Percentiles rank a stretch among this genome's conserved stretches.
phyloP scores from a whole-genome alignment of 768 basidiomycete genomes.

The Grammothele lineata region DNA sequence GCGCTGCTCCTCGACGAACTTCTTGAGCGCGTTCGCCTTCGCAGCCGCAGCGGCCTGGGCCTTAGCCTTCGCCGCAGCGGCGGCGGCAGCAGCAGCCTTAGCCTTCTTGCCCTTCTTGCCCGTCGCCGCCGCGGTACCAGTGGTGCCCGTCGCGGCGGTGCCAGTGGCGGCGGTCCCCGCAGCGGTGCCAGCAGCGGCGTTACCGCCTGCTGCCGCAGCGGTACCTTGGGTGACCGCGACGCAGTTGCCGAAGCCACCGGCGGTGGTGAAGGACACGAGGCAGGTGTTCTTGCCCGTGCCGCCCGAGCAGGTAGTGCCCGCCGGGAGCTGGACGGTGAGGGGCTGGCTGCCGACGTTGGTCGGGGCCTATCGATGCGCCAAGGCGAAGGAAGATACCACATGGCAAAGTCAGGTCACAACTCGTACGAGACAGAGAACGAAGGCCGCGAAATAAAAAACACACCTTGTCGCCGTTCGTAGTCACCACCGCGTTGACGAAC shows the following conservation, averaged over 20 bases:
- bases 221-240: slow-evolving; percentile 37
- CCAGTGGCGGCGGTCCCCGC: slow-evolving; percentile 4
- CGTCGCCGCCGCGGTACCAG: slow-evolving; percentile 6
- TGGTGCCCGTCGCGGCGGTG: background rate
- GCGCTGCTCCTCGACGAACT: slow-evolving; percentile 5
- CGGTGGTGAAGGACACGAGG: slow-evolving; percentile 45
- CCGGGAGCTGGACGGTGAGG: slow-evolving; percentile 41
- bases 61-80: slow-evolving; percentile 6
- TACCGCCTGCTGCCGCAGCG: slow-evolving; percentile 3
- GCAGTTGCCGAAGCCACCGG: slow-evolving; percentile 51
- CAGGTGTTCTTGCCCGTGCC: slow-evolving; percentile 41
- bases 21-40: slow-evolving; percentile 7
- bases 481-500: slow-evolving; percentile 35
- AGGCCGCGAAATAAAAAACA: slow-evolving; percentile 12
- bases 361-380: too few species aligned
- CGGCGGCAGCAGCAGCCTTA: slow-evolving; percentile 3
- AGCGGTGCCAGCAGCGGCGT: slow-evolving; percentile 1
- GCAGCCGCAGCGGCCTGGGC: slow-evolving; percentile 2
- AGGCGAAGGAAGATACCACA: too few species aligned
- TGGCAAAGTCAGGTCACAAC: too few species aligned
- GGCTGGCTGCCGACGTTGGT: slow-evolving; percentile 32
- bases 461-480: slow-evolving; percentile 46
- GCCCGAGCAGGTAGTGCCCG: slow-evolving; percentile 48
- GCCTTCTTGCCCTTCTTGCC: slow-evolving; percentile 4
- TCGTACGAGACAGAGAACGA: too few species aligned